A percentile compares a stretch with the other conserved stretches of the same genome.
Conservation (phyloP, 805 yeast genomes). For the Wickerhamomyces queroliae region DNA sequence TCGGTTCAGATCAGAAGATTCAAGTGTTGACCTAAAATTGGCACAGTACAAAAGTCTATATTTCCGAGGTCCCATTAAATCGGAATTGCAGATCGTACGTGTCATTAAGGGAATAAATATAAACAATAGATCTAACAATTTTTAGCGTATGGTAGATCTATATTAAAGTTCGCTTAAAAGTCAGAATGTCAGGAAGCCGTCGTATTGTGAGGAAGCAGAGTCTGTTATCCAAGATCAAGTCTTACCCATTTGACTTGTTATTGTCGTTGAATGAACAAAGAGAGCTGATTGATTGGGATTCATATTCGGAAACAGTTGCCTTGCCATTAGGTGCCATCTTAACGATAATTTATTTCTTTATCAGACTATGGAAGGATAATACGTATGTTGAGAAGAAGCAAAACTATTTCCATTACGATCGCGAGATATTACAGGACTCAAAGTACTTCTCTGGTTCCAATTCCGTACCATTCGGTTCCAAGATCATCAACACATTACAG, state of each 20-base stretch:
- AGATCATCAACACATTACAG: constrained; percentile 5
- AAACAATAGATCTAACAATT: too few species aligned
- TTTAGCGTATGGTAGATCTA: too few species aligned
- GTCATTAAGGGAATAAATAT: background rate
- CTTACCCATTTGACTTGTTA: constrained; percentile 22
- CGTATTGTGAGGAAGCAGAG: constrained; percentile 17
- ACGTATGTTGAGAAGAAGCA: constrained; percentile 2
- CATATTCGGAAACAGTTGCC: constrained; percentile 18
- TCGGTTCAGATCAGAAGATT: constrained; percentile 28
- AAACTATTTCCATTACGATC: constrained; percentile 8
- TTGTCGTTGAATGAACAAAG: constrained; percentile 21
- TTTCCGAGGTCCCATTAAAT: background rate
- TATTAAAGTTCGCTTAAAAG: too few species aligned
- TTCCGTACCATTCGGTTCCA: constrained; percentile 3
- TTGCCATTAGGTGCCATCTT: constrained; percentile 18
- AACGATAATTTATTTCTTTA: constrained; percentile 19
- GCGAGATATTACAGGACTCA: constrained; percentile 12
- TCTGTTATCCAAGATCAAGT: constrained; percentile 10
- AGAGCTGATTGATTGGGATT: constrained; percentile 24
- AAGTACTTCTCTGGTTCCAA: constrained; percentile 12
- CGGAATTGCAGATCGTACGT: background rate
- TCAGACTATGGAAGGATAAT: constrained; percentile 20
- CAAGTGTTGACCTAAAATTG: constrained; percentile 3
- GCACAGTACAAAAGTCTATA: background rate
- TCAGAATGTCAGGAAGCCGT: constrained; percentile 8